Percentiles rank a stretch among this genome's conserved stretches.
Conservation (phyloP, 2,329 filamentous ascomycete species). For the Blastomyces parvus region DNA sequence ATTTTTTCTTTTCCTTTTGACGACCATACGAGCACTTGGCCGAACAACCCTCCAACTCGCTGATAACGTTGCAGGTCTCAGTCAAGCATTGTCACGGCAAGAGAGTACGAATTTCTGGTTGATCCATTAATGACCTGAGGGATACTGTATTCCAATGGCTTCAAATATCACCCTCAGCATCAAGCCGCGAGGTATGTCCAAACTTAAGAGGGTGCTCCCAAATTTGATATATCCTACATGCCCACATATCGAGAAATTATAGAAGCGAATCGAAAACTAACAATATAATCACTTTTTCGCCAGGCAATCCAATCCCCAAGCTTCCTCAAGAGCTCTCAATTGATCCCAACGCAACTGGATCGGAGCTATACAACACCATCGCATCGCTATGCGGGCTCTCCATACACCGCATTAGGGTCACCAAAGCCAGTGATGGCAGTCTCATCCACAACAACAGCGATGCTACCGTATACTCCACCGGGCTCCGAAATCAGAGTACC, state of each 20-base stretch:
- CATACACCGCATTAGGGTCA: constrained; percentile 53
- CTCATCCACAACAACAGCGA: constrained; percentile 47
- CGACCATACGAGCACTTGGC: no score
- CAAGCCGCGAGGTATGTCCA: constrained; percentile 15
- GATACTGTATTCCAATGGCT: constrained; percentile 6
- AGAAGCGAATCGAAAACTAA: not conserved
- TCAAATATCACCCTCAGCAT: constrained; percentile 14
- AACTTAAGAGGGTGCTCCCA: not conserved
- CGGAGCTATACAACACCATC: constrained; percentile 50
- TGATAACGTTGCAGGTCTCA: not conserved
- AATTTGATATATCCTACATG: not conserved
- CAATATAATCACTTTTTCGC: not conserved
- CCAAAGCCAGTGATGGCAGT: constrained; percentile 54
- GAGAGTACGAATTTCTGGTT: not conserved
- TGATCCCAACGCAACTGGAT: constrained; percentile 41
- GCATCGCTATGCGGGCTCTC: constrained; percentile 47
- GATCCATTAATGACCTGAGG: not conserved
- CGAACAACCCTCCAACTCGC: no score
- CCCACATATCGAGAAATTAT: not conserved
- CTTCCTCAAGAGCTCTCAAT: constrained; percentile 50
- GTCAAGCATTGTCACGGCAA: not conserved
- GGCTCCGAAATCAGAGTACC: constrained; percentile 49
- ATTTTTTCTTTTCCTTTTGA: no score
- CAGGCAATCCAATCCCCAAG: constrained; percentile 53
- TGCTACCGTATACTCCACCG: constrained; percentile 45